These are phyloP conservation scores for Escallonia herrerae DNA, from an alignment of 129 eudicot species.

Conservation along the genomic window DNA sequence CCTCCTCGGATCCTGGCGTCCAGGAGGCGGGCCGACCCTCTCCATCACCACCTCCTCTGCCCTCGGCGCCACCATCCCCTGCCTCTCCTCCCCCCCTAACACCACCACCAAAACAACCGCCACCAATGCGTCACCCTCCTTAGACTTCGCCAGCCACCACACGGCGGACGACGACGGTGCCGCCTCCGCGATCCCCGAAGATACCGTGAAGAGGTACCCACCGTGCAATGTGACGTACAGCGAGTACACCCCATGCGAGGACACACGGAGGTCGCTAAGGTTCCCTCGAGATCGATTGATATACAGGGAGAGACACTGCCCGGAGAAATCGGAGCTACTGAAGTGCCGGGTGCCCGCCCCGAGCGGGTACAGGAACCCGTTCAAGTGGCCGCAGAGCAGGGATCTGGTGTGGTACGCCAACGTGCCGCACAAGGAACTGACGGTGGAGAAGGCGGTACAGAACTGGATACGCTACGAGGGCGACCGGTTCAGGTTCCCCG, in stretches of 20 bases:
- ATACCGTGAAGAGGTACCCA: slow-evolving; percentile 35
- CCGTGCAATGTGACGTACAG: slow-evolving; percentile 45
- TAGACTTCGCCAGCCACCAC: slow-evolving; percentile 81
- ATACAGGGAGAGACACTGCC: slow-evolving; percentile 88
- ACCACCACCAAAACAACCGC: slow-evolving; percentile 12
- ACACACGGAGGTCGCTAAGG: slow-evolving; percentile 46
- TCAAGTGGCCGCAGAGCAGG: slow-evolving; percentile 83
- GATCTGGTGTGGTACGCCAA: slow-evolving; percentile 91
- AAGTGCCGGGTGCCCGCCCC: slow-evolving; percentile 96
- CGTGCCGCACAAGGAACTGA: slow-evolving; percentile 84
- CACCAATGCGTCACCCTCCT: neutral
- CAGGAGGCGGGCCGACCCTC: slow-evolving; percentile 16
- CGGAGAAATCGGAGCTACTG: slow-evolving; percentile 45
- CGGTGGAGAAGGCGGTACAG: slow-evolving; percentile 96
- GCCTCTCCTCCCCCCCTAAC: slow-evolving; percentile 18
- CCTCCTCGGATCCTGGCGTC: slow-evolving; percentile 58
- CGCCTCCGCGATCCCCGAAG: slow-evolving; percentile 9
- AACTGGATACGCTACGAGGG: slow-evolving; percentile 95
- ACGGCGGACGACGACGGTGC: slow-evolving; percentile 22
- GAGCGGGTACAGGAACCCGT: slow-evolving; percentile 72
- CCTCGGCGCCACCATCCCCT: slow-evolving; percentile 18
- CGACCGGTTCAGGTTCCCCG: slow-evolving; percentile 93
- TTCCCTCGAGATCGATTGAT: slow-evolving; percentile 50
- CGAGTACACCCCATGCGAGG: slow-evolving; percentile 93
- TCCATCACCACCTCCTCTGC: slow-evolving; percentile 19